These are phyloP conservation scores for Circinella umbellata DNA, from an alignment of 371 early-diverging fungal genomes.

Conservation along the genomic window DNA sequence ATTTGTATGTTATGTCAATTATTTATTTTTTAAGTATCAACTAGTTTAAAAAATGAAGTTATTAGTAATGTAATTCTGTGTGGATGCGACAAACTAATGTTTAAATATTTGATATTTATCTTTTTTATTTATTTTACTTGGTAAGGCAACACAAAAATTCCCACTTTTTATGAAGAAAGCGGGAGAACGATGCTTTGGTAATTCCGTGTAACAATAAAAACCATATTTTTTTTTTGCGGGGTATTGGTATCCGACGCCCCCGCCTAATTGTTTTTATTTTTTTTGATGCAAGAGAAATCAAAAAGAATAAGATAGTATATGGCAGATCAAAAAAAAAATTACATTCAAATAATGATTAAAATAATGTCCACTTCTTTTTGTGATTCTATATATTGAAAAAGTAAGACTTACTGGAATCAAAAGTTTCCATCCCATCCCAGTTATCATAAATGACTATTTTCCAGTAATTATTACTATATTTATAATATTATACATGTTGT, in stretches of 20 bases:
- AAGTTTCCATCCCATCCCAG: no score
- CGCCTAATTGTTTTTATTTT: conserved; percentile 5
- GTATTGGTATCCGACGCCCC: neutral
- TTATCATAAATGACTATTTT: no score
- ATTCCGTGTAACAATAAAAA: neutral
- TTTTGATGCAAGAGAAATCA: neutral
- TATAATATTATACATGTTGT: no score
- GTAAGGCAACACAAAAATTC: no score
- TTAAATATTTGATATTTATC: no score
- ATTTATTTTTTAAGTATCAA: no score
- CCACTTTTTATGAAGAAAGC: neutral
- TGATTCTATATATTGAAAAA: neutral
- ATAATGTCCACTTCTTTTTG: neutral
- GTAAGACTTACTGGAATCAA: neutral
- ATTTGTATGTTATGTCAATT: no score
- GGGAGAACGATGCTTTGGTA: neutral
- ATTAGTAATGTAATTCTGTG: no score
- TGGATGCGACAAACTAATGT: no score
- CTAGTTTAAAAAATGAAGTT: no score
- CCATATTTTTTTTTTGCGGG: conserved; percentile 6
- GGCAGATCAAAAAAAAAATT: neutral
- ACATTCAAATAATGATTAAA: neutral
- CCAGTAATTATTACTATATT: no score
- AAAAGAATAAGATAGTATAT: neutral
- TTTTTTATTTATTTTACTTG: no score